Conservation (phyloP, 805 yeast genomes). For the Metschnikowia cubensis region DNA sequence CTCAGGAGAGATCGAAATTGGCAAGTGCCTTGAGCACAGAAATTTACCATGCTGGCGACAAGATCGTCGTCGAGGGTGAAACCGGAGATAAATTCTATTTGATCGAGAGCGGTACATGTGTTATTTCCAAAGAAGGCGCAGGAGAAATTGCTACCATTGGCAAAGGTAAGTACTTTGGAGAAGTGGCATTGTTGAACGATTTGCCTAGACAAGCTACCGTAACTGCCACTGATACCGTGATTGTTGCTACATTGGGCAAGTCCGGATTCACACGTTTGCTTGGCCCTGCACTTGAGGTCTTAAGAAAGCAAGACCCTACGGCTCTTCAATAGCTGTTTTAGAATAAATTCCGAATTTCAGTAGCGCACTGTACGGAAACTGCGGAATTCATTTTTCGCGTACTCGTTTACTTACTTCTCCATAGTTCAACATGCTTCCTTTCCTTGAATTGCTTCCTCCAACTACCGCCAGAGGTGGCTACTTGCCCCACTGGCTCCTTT, state of each 20-base stretch:
- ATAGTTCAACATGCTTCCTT: conserved; percentile 13
- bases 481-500: conserved; percentile 47
- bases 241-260: conserved; percentile 89
- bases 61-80: conserved; percentile 83
- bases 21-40: conserved; percentile 92
- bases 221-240: conserved; percentile 65
- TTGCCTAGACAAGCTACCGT: conserved; percentile 94
- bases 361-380: neutral
- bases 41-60: conserved; percentile 63
- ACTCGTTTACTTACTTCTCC: neutral
- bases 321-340: conserved; percentile 10
- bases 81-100: conserved; percentile 43
- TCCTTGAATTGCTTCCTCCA: conserved; percentile 17
- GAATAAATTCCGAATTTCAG: neutral
- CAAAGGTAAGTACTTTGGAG: conserved; percentile 95
- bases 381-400: conserved; percentile 1
- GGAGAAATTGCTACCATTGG: conserved; percentile 59
- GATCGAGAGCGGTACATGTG: conserved; percentile 73
- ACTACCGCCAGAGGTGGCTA: conserved; percentile 42
- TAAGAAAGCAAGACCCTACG: conserved; percentile 84
- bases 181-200: conserved; percentile 87
- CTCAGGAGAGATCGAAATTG: conserved; percentile 81
- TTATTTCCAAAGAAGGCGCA: conserved; percentile 57
- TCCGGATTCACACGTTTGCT: conserved; percentile 89
- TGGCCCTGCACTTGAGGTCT: conserved; percentile 90